phyloP scores from a whole-genome alignment of 441 rosid species.

The Flueggea neowawraea region DNA sequence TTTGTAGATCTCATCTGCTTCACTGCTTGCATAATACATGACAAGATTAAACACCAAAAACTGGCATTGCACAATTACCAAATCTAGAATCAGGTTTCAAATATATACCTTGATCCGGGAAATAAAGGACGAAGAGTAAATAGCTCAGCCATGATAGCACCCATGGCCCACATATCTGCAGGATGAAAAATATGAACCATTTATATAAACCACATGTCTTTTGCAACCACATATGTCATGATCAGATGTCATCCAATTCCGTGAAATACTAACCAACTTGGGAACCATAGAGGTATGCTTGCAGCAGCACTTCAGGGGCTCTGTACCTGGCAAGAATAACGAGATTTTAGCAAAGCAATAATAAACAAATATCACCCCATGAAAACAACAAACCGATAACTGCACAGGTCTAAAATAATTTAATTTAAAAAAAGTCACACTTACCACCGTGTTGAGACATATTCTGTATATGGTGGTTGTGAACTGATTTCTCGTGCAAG shows the following conservation, averaged over 20 bases:
- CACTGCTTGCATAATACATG: constrained; percentile 46
- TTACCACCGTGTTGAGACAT: constrained; percentile 97
- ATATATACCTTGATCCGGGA: constrained; percentile 73
- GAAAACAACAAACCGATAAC: not conserved
- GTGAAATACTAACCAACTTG: constrained; percentile 72
- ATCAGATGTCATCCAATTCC: not conserved
- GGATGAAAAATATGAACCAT: not conserved
- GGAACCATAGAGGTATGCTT: constrained; percentile 63
- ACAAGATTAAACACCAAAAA: not conserved
- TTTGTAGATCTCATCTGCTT: constrained; percentile 94
- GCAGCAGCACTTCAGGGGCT: constrained; percentile 97
- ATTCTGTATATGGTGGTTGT: constrained; percentile 84
- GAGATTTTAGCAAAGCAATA: not conserved
- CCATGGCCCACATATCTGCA: constrained; percentile 96
- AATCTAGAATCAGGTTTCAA: not conserved
- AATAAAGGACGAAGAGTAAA: constrained; percentile 84
- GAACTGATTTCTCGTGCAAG: constrained; percentile 87
- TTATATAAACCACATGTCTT: not conserved
- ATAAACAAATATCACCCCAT: not conserved
- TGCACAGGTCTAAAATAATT: not conserved
- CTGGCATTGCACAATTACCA: not conserved
- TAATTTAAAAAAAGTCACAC: constrained; percentile 18
- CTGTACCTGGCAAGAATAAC: constrained; percentile 57
- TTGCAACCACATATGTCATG: not conserved
- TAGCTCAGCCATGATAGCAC: constrained; percentile 93